Conservation (phyloP, 2,329 filamentous ascomycete species). For the Pseudocercospora fijiensis region DNA sequence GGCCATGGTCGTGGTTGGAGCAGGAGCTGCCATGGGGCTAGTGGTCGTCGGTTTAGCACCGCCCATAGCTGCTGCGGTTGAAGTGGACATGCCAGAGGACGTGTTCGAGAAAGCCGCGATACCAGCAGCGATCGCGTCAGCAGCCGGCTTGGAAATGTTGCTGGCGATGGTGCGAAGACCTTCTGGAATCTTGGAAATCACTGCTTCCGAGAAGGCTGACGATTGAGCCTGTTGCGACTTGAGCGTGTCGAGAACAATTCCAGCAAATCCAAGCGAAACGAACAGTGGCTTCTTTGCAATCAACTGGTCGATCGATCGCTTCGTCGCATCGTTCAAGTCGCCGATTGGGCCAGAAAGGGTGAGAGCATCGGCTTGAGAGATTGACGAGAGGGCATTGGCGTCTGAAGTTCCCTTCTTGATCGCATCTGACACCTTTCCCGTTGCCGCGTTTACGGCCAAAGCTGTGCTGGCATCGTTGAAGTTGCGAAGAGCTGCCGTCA, state of each 20-base stretch:
- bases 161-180: constrained; percentile 10
- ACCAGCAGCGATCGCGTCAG: constrained; percentile 13
- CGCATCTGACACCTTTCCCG: constrained; percentile 13
- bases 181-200: constrained; percentile 17
- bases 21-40: constrained; percentile 6
- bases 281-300: constrained; percentile 15
- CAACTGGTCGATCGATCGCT: constrained; percentile 14
- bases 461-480: constrained; percentile 10
- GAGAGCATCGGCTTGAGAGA: constrained; percentile 15
- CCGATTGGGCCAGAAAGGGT: constrained; percentile 15
- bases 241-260: constrained; percentile 16
- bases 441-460: constrained; percentile 10
- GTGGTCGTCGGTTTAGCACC: constrained; percentile 1
- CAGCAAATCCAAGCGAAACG: constrained; percentile 7
- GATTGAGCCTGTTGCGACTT: constrained; percentile 14
- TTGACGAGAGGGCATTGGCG: constrained; percentile 15
- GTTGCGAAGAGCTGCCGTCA: constrained; percentile 12
- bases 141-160: constrained; percentile 16
- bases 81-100: background rate
- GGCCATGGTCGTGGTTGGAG: constrained; percentile 9
- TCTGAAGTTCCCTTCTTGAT: constrained; percentile 17
- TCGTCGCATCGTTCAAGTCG: constrained; percentile 12
- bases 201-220: constrained; percentile 14
- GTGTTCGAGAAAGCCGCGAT: constrained; percentile 14
- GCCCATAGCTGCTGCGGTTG: background rate